A percentile compares a stretch with the other conserved stretches of the same genome.
Evolutionary conservation across 2,329 filamentous ascomycete species (phyloP).

Genomic region (Metarhizium album): DNA sequence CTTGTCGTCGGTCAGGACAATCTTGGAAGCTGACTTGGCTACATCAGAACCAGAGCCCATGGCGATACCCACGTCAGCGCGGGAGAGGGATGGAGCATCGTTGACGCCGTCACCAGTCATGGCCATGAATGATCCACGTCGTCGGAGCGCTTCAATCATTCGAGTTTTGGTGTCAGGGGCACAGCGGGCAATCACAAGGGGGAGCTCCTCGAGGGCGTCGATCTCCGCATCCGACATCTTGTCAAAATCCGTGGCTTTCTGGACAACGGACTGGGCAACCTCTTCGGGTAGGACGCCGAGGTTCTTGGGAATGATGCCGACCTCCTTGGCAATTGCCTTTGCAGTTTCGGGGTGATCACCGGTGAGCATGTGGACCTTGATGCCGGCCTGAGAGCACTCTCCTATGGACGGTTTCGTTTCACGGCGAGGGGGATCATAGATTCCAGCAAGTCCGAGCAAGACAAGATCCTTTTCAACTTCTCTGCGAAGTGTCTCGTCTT

Average conservation of each 20-base stretch:
- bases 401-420: slow-evolving; percentile 66
- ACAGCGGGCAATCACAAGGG: slow-evolving; percentile 74
- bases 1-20: slow-evolving; percentile 80
- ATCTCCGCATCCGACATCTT: slow-evolving; percentile 65
- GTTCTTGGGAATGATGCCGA: slow-evolving; percentile 63
- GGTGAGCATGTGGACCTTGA: slow-evolving; percentile 75
- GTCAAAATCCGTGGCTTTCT: slow-evolving; percentile 71
- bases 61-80: slow-evolving; percentile 76
- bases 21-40: slow-evolving; percentile 70
- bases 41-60: slow-evolving; percentile 87
- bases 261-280: slow-evolving; percentile 58
- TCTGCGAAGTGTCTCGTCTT: slow-evolving; percentile 40
- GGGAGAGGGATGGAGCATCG: slow-evolving; percentile 70
- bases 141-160: slow-evolving; percentile 81
- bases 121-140: slow-evolving; percentile 64
- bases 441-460: slow-evolving; percentile 72
- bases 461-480: slow-evolving; percentile 57
- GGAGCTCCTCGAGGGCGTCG: slow-evolving; percentile 62
- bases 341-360: slow-evolving; percentile 74
- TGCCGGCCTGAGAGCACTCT: slow-evolving; percentile 62
- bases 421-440: slow-evolving; percentile 76
- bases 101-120: slow-evolving; percentile 90
- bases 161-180: slow-evolving; percentile 79
- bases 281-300: slow-evolving; percentile 47
- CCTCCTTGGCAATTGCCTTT: slow-evolving; percentile 65